Evolutionary conservation across 1,284 basidiomycete genomes (phyloP), one percentile per base, ranked within the genome.

Genomic region (Naganishia sp.): DNA sequence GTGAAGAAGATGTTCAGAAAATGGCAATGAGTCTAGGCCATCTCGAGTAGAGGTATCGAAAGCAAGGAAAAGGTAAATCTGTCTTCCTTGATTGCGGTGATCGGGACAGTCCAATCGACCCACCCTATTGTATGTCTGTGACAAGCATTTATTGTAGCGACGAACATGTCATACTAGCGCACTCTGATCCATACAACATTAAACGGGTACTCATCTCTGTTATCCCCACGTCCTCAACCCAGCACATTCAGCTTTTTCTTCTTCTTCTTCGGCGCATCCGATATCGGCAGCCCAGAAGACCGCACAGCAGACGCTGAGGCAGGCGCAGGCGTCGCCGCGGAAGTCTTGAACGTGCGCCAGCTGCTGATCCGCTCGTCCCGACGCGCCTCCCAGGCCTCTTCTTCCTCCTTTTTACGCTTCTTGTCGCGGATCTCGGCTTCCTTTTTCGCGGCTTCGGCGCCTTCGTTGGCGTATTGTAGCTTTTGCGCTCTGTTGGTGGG

Each of bases 391-490:
- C 84, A 85, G 49, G 75, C 75, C 50, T 76, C 78, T 52, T 82
- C 79, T 5, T 83, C 81, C 57, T 84, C 84, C 6, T 78, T 75
- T 69, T 82, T 82, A 13, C 81, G 73, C 65, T 82, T 82, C 55
- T 79, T 69, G 52, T 73, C 74, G 3, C 74, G 71, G 10, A 81
- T 74, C 21, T 83, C 83, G 45, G 79, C 81, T 46, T 82, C 82
- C 48, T 78, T 75, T 55, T 80, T 79, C 25, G 80, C 78, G 61
- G 82, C 81, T 68, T 83, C 83, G 18, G 83, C 83, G 11, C 82
- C 83, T 71, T 85, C 83, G 57, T 83, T 83, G 16, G 82, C 82
- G 71, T 83, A 82, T 50, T 83, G 79, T 57, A 84, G 75, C 65
- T 78, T 82, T 67, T 76, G 77, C 23, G 77, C 80, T 72, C 75